Evolutionary conservation across 441 rosid genomes (phyloP), one percentile per base, ranked within the genome.

Genomic region (Brassica hybrid): DNA sequence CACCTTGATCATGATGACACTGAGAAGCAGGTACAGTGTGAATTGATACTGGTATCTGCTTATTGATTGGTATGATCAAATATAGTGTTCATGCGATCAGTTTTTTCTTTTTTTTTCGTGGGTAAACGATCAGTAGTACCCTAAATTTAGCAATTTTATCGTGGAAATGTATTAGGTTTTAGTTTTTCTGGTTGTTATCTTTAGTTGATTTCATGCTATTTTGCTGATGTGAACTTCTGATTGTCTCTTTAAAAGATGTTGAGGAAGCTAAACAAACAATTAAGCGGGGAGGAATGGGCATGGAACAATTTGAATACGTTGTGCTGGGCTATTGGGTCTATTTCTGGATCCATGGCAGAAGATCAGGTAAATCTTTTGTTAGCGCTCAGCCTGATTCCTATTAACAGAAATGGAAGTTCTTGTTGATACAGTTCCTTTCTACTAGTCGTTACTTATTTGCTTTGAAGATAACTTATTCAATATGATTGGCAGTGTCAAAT

Each of bases 281-380:
- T 93, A 85, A 93, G 89, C 75, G 97, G 98, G 77, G 99, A 97
- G 85, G 99, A 97, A 81, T 97, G 98, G 98, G 90, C 92, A 34
- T 94, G 99, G 99, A 97, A 97, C 84, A 97, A 97, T 69, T 73
- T 97, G 69, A 97, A 94, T 82, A 97, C 99, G 5, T 84, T 97
- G 72, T 97, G 99, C 86, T 97, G 99, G 99, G 99, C 99, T 68
- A 97, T 97, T 73, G 99, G 99, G 72, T 97, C 99, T 65, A 97
- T 97, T 36, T 97, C 99, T 67, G 99, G 99, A 68, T 97, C 99
- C 76, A 97, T 97, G 99, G 84, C 88, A 85, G 99, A 97, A 83
- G 99, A 97, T 57, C 99, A 97, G 97, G 99, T 97, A 87, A 69
- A 7, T 8, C 18, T 56, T 27, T 27, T 27, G 6, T 27, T 27